A percentile compares a stretch with the other conserved stretches of the same genome.
These are phyloP conservation scores for Gyrodon lividus DNA, from an alignment of 768 basidiomycete species.

Conservation along the genomic window DNA sequence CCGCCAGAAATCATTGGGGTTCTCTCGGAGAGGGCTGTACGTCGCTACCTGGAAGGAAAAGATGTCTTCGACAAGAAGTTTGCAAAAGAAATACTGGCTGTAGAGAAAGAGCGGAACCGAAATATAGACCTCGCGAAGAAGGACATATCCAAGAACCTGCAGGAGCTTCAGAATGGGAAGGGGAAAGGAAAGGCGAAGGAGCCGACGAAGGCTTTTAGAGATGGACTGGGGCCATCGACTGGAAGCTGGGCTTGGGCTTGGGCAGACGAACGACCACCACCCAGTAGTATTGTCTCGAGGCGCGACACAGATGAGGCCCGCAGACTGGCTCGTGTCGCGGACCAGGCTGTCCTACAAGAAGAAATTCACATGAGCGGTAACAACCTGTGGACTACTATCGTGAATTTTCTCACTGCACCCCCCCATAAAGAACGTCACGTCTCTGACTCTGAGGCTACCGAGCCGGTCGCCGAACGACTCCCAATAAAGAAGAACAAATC, in stretches of 20 bases:
- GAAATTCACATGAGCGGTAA: slow-evolving; percentile 63
- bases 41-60: slow-evolving; percentile 71
- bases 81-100: slow-evolving; percentile 46
- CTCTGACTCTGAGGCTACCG: slow-evolving; percentile 15
- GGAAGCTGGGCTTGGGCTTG: slow-evolving; percentile 80
- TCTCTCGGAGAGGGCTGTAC: slow-evolving; percentile 70
- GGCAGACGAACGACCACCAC: slow-evolving; percentile 86
- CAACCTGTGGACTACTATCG: slow-evolving; percentile 66
- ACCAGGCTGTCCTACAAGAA: slow-evolving; percentile 58
- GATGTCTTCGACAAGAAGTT: slow-evolving; percentile 68
- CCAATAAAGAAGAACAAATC: slow-evolving; percentile 25
- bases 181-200: slow-evolving; percentile 21
- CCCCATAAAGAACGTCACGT: slow-evolving; percentile 43
- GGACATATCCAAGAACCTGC: slow-evolving; percentile 58
- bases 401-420: slow-evolving; percentile 59
- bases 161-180: slow-evolving; percentile 16
- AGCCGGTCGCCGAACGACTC: not conserved
- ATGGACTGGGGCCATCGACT: slow-evolving; percentile 40
- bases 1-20: slow-evolving; percentile 66
- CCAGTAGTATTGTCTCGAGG: slow-evolving; percentile 88
- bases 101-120: slow-evolving; percentile 66
- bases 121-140: slow-evolving; percentile 63
- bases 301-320: slow-evolving; percentile 83
- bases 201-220: slow-evolving; percentile 21
- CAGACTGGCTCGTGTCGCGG: slow-evolving; percentile 69